Evolutionary conservation across 495 filamentous ascomycete genomes (phyloP).

Genomic region (Penicillium verhagenii): DNA sequence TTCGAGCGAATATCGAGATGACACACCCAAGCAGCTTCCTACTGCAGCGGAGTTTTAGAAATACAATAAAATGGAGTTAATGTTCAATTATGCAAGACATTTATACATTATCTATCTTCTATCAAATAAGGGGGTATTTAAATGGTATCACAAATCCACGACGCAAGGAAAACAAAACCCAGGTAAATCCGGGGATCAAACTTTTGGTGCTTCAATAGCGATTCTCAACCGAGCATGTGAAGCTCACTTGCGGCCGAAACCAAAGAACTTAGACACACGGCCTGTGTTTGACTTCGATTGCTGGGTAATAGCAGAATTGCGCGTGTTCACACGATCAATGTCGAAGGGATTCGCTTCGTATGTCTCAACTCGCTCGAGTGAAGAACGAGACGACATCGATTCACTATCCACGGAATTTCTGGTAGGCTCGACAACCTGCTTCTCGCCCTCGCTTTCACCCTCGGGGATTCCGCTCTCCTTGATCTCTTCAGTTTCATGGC

Average conservation of each 20-base stretch:
- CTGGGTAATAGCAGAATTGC: slow-evolving; percentile 26
- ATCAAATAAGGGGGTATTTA: slow-evolving; percentile 2
- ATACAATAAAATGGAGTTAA: background rate
- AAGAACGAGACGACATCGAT: slow-evolving; percentile 7
- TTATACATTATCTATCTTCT: background rate
- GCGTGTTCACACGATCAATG: slow-evolving; percentile 31
- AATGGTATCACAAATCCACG: background rate
- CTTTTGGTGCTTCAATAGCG: background rate
- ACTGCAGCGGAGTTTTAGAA: slow-evolving; percentile 24
- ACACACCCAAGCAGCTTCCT: slow-evolving; percentile 29
- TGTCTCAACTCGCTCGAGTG: slow-evolving; percentile 7
- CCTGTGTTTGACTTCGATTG: slow-evolving; percentile 12
- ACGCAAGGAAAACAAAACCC: background rate
- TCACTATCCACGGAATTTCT: background rate
- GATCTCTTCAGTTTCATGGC: background rate
- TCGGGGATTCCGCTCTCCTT: background rate
- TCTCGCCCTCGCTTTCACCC: background rate
- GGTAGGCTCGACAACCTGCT: background rate
- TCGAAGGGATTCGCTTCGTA: slow-evolving; percentile 30
- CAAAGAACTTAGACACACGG: slow-evolving; percentile 5
- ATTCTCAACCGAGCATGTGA: background rate
- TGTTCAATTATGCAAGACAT: slow-evolving; percentile 1
- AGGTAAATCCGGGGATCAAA: background rate
- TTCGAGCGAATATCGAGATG: slow-evolving; percentile 23
- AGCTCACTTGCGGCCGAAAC: slow-evolving; percentile 4